Evolutionary conservation across 2,329 filamentous ascomycete genomes (phyloP).

Genomic region (Ramularia endophylla): DNA sequence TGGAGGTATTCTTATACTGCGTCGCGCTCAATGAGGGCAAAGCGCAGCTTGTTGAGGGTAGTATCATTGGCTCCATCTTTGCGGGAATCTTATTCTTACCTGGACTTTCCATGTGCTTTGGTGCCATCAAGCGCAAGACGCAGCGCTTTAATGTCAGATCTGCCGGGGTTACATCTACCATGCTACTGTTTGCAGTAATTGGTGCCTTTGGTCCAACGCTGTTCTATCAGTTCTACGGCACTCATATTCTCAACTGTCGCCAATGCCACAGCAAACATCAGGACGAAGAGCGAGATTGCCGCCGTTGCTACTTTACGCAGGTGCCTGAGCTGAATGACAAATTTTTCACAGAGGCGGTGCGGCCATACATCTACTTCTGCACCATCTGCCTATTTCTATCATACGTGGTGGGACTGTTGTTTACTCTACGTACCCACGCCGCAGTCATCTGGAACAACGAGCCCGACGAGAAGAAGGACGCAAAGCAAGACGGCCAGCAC

Average conservation of each 20-base stretch:
- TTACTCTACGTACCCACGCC: slow-evolving; percentile 91
- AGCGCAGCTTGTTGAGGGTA: slow-evolving; percentile 86
- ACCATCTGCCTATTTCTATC: slow-evolving; percentile 82
- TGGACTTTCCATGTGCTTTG: slow-evolving; percentile 97
- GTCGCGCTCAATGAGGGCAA: slow-evolving; percentile 91
- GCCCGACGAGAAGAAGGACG: slow-evolving; percentile 44
- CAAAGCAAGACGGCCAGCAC: slow-evolving; percentile 20
- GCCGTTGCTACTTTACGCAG: slow-evolving; percentile 91
- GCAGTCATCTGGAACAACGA: slow-evolving; percentile 96
- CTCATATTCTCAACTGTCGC: slow-evolving; percentile 85
- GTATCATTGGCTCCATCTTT: slow-evolving; percentile 96
- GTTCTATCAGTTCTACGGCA: slow-evolving; percentile 98
- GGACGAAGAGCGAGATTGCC: slow-evolving; percentile 62
- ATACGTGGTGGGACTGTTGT: slow-evolving; percentile 90
- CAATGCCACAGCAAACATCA: slow-evolving; percentile 45
- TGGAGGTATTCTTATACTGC: slow-evolving; percentile 97
- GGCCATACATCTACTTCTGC: slow-evolving; percentile 88
- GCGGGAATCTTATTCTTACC: slow-evolving; percentile 92
- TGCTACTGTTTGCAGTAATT: slow-evolving; percentile 94
- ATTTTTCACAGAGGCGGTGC: slow-evolving; percentile 86
- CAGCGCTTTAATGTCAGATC: slow-evolving; percentile 97
- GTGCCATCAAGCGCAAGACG: slow-evolving; percentile 94
- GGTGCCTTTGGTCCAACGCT: slow-evolving; percentile 92
- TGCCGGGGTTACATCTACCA: slow-evolving; percentile 93
- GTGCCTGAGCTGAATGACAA: slow-evolving; percentile 73